Base-by-base conservation (phyloP, 2,329 filamentous ascomycete genomes). In the Pezicula carpinea region DNA sequence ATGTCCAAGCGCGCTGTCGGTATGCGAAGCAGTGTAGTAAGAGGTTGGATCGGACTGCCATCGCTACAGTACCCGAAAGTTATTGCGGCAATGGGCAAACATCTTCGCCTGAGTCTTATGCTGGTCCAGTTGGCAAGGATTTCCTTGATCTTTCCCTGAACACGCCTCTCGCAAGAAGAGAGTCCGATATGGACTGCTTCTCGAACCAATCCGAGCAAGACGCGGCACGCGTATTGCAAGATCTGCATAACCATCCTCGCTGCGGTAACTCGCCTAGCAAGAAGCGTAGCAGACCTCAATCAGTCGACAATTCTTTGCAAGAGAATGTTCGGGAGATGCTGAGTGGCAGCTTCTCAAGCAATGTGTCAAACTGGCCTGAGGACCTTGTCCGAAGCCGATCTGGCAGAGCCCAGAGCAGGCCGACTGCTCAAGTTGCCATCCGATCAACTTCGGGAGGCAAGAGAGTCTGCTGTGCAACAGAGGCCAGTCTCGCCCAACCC, bases 321-420 rank as follows among this genome's bases (percentile, higher is more conserved):
- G 80, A 85, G 50, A 83, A 84, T 49, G 83, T 87, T 10, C 80
- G 83, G 45, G 76, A 82, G 44, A 71, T 87, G 56, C 69, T 87
- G 22, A 67, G 67, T 38, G 67, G 61, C 29, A 59, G 59, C 43
- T 64, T 53, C 35, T 39, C 50, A 38, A 33, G 41, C 32, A 32
- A 18, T 10, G 47, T 55, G 31, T 54, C 42, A 38, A 53, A 48
- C 33, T 62, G 59, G 58, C 56, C 57, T 33, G 52, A 57, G 23
- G 50, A 56, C 15, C 42, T 61, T 36, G 47, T 59, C 15, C 48
- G 64, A 50, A 63, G 59, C 34, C 59, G 59, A 29, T 54, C 54
- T 39, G 49, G 51, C 64, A 62, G 65, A 64, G 57, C 64, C 55
- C 58, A 67, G 60, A 49, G 66, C 59, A 60, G 62, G 55, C 61